Evolutionary conservation across 768 basidiomycete species (phyloP), one percentile per base, ranked within the genome.

Genomic region (Cystofilobasidium bisporidii): DNA sequence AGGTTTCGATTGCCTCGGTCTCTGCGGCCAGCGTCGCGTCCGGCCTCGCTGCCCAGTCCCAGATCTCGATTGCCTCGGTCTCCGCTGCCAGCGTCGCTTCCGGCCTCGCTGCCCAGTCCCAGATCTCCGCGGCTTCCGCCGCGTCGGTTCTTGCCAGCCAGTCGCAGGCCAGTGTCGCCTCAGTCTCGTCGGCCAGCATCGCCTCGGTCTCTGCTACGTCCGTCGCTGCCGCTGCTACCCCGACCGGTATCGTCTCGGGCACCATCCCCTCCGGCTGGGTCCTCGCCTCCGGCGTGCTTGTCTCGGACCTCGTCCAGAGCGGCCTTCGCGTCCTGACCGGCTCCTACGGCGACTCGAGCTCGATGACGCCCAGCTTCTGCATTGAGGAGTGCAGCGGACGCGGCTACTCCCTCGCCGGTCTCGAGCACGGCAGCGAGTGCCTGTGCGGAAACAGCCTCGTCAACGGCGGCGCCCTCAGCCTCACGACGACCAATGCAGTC

Each of bases 381-480:
- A 14, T 24, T n/a, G 24, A 48, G 28, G 53, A 56, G 53, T 56
- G 53, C 28, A 15, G 10, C 11, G 17, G 5, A 10, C 53, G 53
- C 26, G 53, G 53, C 30, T 62, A n/a, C 61, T 17, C 61, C 14
- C 45, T 62, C 9, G 45, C 61, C 26, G 61, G 45, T 22, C 43
- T 47, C n/a, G 61, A 62, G n/a, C 11, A 33, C 45, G 20, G 6
- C 43, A 36, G 30, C 5, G 61, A 62, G 47, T 62, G 61, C 70
- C 76, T 73, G 69, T 78, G 77, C 81, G 15, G 84, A 81, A 45
- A 83, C 81, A 8, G 78, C 71, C 4, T 84, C 82, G n/a, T 85
- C 74, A 64, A 89, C 79, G 40, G 82, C 79, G 74, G 73, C 30
- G 53, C 63, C 8, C 56, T 69, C 45, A 53, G 62, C 17, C 58